Evolutionary conservation across 75 land plant species (phyloP).

Genomic region (Sequoia sempervirens): DNA sequence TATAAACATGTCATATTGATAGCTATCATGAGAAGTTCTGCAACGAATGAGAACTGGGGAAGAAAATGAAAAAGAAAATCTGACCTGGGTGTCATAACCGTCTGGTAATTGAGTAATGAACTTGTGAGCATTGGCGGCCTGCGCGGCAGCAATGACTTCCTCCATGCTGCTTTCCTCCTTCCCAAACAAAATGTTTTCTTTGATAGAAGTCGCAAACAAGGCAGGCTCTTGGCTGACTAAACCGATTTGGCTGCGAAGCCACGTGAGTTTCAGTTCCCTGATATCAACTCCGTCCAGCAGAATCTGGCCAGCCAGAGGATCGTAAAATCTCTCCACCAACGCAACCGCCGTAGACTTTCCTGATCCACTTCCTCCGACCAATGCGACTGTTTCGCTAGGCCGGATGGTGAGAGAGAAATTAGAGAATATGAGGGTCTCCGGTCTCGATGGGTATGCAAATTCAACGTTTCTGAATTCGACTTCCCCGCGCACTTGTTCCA

Average conservation of each 20-base stretch:
- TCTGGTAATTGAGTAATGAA: slow-evolving; percentile 38
- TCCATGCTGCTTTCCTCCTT: slow-evolving; percentile 31
- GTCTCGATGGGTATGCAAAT: slow-evolving; percentile 48
- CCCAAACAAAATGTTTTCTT: slow-evolving; percentile 43
- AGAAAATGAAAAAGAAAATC: neutral
- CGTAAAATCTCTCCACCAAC: slow-evolving; percentile 51
- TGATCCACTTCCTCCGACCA: slow-evolving; percentile 57
- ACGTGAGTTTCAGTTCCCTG: slow-evolving; percentile 28
- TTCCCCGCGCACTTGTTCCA: slow-evolving; percentile 37
- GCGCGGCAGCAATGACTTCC: slow-evolving; percentile 38
- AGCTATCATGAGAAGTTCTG: too few relatives aligned
- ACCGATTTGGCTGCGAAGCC: slow-evolving; percentile 39
- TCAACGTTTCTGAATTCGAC: slow-evolving; percentile 39
- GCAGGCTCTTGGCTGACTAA: slow-evolving; percentile 49
- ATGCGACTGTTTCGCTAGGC: slow-evolving; percentile 44
- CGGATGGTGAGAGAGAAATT: slow-evolving; percentile 30
- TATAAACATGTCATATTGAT: too few relatives aligned
- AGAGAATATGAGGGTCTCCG: slow-evolving; percentile 23
- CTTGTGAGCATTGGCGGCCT: slow-evolving; percentile 52
- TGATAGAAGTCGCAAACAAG: slow-evolving; percentile 40
- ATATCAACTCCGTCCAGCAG: slow-evolving; percentile 26
- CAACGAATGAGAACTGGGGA: too few relatives aligned
- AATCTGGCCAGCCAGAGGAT: slow-evolving; percentile 37
- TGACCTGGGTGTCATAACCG: slow-evolving; percentile 54
- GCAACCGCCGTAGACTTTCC: slow-evolving; percentile 60